A percentile compares a stretch with the other conserved stretches of the same genome.
These are phyloP conservation scores for Manihot esculenta DNA, from an alignment of 441 rosid genomes.

Conservation along the genomic window DNA sequence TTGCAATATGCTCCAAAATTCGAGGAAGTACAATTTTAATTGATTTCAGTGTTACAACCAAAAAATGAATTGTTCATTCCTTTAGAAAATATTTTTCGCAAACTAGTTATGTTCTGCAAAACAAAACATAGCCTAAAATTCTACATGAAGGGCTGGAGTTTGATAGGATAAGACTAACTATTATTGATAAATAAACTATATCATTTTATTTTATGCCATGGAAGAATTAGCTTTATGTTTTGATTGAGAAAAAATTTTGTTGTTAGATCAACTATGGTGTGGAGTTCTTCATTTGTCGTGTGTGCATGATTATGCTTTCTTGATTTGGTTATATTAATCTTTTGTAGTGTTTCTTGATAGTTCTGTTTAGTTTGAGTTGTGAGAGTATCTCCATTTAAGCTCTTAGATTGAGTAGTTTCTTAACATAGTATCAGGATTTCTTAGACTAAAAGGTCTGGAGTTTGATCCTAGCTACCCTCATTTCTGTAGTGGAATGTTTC, in stretches of 20 bases:
- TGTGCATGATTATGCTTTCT: neutral
- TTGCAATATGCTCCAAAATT: neutral
- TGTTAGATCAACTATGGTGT: neutral
- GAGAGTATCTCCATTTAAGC: neutral
- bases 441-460: too few species aligned
- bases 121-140: neutral
- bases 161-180: neutral
- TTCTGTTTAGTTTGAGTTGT: neutral
- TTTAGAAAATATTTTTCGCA: neutral
- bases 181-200: neutral
- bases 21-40: neutral
- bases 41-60: neutral
- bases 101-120: neutral
- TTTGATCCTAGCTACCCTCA: too few species aligned
- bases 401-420: too few species aligned
- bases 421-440: too few species aligned
- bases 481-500: too few species aligned
- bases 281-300: neutral
- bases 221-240: neutral
- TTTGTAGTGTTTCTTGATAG: conserved; percentile 1
- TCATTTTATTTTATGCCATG: neutral
- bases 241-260: neutral
- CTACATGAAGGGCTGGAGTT: neutral
- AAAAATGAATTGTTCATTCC: neutral
- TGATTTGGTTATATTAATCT: neutral